These are phyloP conservation scores for Aspergillus japonicus DNA, from an alignment of 2,329 filamentous ascomycete genomes.

Conservation along the genomic window DNA sequence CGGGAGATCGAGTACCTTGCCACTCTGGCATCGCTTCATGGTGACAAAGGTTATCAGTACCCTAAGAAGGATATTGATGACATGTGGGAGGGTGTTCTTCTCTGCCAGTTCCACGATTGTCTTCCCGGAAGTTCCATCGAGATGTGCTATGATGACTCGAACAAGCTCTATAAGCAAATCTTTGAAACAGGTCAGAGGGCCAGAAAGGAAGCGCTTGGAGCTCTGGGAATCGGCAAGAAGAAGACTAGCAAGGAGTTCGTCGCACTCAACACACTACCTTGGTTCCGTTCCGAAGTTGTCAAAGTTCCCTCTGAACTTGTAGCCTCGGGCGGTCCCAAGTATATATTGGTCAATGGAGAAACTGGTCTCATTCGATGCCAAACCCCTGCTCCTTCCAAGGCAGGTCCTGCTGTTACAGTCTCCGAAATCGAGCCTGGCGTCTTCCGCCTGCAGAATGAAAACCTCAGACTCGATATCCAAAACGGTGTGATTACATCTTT, in stretches of 20 bases:
- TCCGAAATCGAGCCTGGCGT: constrained; percentile 57
- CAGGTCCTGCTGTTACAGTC: constrained; percentile 44
- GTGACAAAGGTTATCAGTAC: constrained; percentile 72
- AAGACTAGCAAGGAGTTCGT: constrained; percentile 50
- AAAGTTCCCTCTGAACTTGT: constrained; percentile 52
- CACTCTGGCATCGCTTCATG: constrained; percentile 74
- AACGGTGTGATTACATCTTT: constrained; percentile 80
- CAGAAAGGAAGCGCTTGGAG: constrained; percentile 65
- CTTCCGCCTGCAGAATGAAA: constrained; percentile 76
- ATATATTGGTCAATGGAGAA: constrained; percentile 49
- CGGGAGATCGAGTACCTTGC: constrained; percentile 86
- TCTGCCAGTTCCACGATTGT: constrained; percentile 98
- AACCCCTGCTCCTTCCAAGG: constrained; percentile 21
- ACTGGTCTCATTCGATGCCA: constrained; percentile 44
- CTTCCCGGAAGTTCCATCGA: constrained; percentile 92
- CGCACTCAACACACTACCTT: constrained; percentile 82
- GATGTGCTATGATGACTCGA: constrained; percentile 97
- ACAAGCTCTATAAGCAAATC: constrained; percentile 80
- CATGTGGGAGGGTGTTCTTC: constrained; percentile 89
- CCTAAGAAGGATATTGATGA: constrained; percentile 90
- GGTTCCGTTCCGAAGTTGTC: constrained; percentile 74
- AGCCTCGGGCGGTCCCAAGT: constrained; percentile 28
- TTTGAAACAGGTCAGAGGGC: constrained; percentile 74
- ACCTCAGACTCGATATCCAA: constrained; percentile 70
- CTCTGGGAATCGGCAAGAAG: constrained; percentile 61